Evolutionary conservation across 768 basidiomycete genomes (phyloP).

Genomic region (Podaxis sp.): DNA sequence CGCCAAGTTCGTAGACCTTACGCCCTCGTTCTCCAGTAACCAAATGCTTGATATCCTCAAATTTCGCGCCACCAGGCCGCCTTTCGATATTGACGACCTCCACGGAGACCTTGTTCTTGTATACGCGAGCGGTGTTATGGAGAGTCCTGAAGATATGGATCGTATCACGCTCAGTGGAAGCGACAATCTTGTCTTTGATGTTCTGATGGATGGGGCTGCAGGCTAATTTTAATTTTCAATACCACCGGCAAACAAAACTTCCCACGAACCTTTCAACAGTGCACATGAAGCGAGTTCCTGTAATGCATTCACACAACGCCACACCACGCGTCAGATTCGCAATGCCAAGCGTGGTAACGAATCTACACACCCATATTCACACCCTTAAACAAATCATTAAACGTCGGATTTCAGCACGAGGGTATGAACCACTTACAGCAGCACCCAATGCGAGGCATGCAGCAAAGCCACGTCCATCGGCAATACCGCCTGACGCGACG

Average conservation of each 20-base stretch:
- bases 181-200: constrained; percentile 89
- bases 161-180: constrained; percentile 80
- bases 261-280: constrained; percentile 70
- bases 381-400: constrained; percentile 47
- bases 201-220: constrained; percentile 79
- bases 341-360: background rate
- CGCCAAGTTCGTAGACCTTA: constrained; percentile 79
- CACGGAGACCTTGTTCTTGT: constrained; percentile 78
- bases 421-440: constrained; percentile 45
- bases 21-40: constrained; percentile 72
- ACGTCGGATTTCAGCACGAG: background rate
- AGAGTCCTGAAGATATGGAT: constrained; percentile 90
- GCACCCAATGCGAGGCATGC: constrained; percentile 83
- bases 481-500: constrained; percentile 90
- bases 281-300: constrained; percentile 87
- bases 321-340: constrained; percentile 20
- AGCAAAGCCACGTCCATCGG: constrained; percentile 81
- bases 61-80: constrained; percentile 82
- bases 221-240: constrained; percentile 44
- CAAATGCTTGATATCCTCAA: constrained; percentile 78
- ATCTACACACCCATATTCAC: constrained; percentile 71
- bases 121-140: constrained; percentile 81
- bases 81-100: constrained; percentile 86
- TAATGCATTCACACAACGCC: constrained; percentile 18
- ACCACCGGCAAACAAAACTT: constrained; percentile 53